Conservation (phyloP, 495 filamentous ascomycete genomes). For the Podospora appendiculata region DNA sequence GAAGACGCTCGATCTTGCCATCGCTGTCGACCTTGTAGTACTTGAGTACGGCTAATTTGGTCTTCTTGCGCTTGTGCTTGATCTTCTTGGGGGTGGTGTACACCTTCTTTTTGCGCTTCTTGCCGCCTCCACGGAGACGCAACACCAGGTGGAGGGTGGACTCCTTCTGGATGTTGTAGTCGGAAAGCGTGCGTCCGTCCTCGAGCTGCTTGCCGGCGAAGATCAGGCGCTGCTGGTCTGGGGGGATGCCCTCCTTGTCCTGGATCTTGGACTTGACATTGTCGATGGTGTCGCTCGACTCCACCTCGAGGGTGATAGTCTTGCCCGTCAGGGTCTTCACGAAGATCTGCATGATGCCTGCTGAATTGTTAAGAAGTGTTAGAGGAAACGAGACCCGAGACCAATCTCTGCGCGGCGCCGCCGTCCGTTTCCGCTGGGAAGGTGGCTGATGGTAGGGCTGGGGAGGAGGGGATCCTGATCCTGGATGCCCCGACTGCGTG, state of each 20-base stretch:
- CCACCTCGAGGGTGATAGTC: constrained; percentile 99
- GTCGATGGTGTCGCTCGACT: constrained; percentile 99
- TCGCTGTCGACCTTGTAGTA: constrained; percentile 99
- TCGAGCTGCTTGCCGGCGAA: constrained; percentile 99
- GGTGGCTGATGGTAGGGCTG: background rate
- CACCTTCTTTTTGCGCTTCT: constrained; percentile 99
- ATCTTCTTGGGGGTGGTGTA: constrained; percentile 99
- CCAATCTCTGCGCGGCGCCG: background rate
- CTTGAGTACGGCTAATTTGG: constrained; percentile 98
- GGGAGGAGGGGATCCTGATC: background rate
- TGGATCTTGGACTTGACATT: constrained; percentile 93
- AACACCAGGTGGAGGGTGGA: constrained; percentile 97
- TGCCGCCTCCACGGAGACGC: constrained; percentile 91
- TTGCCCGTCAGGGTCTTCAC: constrained; percentile 99
- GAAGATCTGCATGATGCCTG: constrained; percentile 96
- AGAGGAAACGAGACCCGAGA: constrained; percentile 12
- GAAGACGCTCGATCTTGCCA: constrained; percentile 99
- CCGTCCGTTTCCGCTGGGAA: background rate
- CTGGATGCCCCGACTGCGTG: too few relatives aligned
- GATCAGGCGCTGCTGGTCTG: constrained; percentile 99
- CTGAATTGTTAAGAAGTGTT: constrained; percentile 26
- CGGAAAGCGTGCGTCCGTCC: constrained; percentile 96
- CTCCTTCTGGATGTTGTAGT: constrained; percentile 99
- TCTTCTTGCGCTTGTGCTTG: constrained; percentile 99
- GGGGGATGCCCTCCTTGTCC: constrained; percentile 99